A percentile compares a stretch with the other conserved stretches of the same genome.
phyloP scores from a whole-genome alignment of 805 yeast species.

The Wickerhamiella nectarea region DNA sequence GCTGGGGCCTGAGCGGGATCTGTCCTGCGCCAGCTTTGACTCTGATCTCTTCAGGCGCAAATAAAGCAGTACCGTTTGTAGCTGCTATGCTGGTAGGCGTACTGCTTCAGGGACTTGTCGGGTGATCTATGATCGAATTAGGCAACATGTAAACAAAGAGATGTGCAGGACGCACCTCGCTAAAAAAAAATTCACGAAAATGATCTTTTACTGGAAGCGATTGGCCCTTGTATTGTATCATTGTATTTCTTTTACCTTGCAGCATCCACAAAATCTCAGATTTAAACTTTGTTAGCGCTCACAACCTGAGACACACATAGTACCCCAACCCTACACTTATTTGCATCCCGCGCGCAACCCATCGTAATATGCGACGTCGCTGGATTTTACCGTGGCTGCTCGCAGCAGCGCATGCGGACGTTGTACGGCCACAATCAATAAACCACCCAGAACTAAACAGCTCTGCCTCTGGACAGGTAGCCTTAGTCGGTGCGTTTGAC shows the following conservation, averaged over 20 bases:
- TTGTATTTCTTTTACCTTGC: too few relatives aligned
- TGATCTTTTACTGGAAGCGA: too few relatives aligned
- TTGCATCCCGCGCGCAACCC: neutral
- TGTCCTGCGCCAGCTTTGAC: slow-evolving; percentile 10
- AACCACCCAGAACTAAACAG: slow-evolving; percentile 18
- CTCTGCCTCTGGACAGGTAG: slow-evolving; percentile 22
- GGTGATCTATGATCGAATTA: slow-evolving; percentile 1
- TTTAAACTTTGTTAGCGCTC: too few relatives aligned
- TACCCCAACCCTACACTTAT: neutral
- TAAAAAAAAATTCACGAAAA: neutral
- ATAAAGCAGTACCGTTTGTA: neutral
- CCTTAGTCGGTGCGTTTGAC: slow-evolving; percentile 28
- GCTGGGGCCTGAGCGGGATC: slow-evolving; percentile 10
- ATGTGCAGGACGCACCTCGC: neutral
- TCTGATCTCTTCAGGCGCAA: neutral
- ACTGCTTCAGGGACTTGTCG: neutral
- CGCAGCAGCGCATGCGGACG: neutral
- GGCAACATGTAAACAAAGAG: slow-evolving; percentile 6
- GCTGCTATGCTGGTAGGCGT: slow-evolving; percentile 5
- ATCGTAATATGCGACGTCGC: neutral
- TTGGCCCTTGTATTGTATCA: too few relatives aligned
- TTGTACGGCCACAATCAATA: slow-evolving; percentile 13
- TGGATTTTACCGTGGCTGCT: slow-evolving; percentile 2
- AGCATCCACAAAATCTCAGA: too few relatives aligned
- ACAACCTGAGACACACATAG: neutral